Base-by-base conservation (phyloP, 2,329 filamentous ascomycete species). In the Fusarium mangiferae region DNA sequence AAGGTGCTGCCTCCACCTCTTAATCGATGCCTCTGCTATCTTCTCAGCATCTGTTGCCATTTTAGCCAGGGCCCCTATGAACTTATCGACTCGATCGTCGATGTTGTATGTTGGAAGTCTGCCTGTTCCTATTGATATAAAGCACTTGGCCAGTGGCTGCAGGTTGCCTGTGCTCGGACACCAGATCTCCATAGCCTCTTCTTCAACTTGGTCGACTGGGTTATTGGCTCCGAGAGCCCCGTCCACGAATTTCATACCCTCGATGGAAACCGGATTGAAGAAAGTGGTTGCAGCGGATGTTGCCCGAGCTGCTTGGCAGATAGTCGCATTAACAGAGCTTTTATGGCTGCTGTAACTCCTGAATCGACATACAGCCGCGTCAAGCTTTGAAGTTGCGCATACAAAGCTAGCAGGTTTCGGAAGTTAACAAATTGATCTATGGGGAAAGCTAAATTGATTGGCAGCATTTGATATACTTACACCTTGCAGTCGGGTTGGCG, bases 181-280 rank as follows among this genome's bases (percentile, higher is more conserved):
- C 54, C 59, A 63, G 1, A 68, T 55, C 14, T 63, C 33, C 5
- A 2, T 48, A 0, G 65, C 65, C 11, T 68, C 65, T n/a, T 26
- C 36, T 22, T 59, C 54, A 1, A 68, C 39, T 10, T 59, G 28
- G 1, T 48, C 54, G 5, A 63, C 46, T 5, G 59, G 65, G 20
- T 68, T 68, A 9, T 63, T 63, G 8, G 46, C 54, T 1, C 65
- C 65, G 7, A 59, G 39, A 11, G 46, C 59, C 1, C 59, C 52
- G 22, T 68, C 59, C 2, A 63, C 54, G 0, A 28, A 54, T 17
- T 54, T 26, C 33, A 38, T 38, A 24, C 35, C 35, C 2, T 7
- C 24, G 5, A 54, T 54, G 6, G 33, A 28, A 4, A 54, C 35
- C 3, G 33, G 24, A 8, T 68, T 54, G 30, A 68, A 68, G 33